phyloP scores from a whole-genome alignment of 129 eudicot species.

The Chrysanthemum makinoi region DNA sequence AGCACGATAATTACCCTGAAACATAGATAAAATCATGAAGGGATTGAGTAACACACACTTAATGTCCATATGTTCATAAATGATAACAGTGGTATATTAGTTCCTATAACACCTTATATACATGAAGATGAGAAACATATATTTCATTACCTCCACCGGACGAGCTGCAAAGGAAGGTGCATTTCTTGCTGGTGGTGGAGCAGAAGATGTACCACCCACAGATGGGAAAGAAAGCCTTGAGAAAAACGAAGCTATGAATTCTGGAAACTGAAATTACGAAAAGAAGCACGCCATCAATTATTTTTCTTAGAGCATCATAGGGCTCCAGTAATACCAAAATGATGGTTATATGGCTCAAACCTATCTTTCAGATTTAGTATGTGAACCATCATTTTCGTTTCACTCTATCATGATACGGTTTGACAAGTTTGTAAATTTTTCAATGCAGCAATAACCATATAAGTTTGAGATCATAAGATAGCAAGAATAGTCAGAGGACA shows the following conservation, averaged over 20 bases:
- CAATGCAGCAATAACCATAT: too few species aligned
- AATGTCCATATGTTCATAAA: not conserved
- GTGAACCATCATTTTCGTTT: too few species aligned
- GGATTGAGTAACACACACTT: not conserved
- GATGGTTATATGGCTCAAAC: constrained; percentile 9
- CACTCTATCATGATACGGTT: too few species aligned
- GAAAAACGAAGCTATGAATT: constrained; percentile 70
- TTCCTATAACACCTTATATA: constrained; percentile 5
- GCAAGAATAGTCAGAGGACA: constrained; percentile 1
- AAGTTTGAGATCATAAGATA: not conserved
- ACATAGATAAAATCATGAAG: not conserved
- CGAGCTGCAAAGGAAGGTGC: constrained; percentile 55
- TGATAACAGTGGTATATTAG: not conserved
- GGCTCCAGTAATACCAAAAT: not conserved
- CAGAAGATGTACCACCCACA: constrained; percentile 48
- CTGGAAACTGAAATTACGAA: constrained; percentile 68
- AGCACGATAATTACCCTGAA: constrained; percentile 64
- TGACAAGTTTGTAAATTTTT: too few species aligned
- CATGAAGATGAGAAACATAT: constrained; percentile 9
- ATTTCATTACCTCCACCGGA: constrained; percentile 66
- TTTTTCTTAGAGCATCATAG: constrained; percentile 8
- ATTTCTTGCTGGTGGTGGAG: constrained; percentile 63
- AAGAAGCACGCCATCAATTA: not conserved
- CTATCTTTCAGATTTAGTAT: not conserved
- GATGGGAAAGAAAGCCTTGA: constrained; percentile 86